These are phyloP conservation scores for Cyberlindnera euphorbiae DNA, from an alignment of 805 yeast species.

Conservation along the genomic window DNA sequence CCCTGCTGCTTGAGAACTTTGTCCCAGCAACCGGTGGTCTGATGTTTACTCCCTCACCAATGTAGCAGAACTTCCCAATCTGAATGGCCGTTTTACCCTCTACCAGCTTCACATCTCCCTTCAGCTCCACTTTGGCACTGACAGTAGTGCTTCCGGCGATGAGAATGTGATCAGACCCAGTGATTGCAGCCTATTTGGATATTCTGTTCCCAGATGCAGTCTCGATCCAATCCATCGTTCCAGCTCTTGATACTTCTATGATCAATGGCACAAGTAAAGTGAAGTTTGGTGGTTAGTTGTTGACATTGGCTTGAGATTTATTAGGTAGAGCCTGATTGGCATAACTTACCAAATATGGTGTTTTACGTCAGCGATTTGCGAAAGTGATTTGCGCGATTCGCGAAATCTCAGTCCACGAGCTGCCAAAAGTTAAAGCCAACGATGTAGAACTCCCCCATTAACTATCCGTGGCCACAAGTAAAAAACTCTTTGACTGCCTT, in stretches of 20 bases:
- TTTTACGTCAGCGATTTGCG: too few species aligned
- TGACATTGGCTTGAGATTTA: too few species aligned
- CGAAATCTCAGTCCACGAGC: too few species aligned
- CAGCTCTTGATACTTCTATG: not conserved
- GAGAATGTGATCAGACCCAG: constrained; percentile 38
- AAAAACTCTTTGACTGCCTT: constrained; percentile 9
- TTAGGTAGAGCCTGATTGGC: too few species aligned
- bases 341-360: too few species aligned
- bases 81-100: constrained; percentile 32
- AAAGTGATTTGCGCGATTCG: too few species aligned
- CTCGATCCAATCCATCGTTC: constrained; percentile 34
- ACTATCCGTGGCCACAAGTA: not conserved
- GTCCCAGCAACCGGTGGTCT: constrained; percentile 27
- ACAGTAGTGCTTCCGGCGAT: constrained; percentile 46
- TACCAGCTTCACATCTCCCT: constrained; percentile 29
- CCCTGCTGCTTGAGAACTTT: constrained; percentile 4
- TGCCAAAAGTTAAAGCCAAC: too few species aligned
- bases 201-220: constrained; percentile 49
- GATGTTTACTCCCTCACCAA: constrained; percentile 29
- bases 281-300: too few species aligned
- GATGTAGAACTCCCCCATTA: not conserved
- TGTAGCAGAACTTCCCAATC: constrained; percentile 43
- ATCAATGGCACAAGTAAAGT: too few species aligned
- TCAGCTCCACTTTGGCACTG: constrained; percentile 18
- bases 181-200: constrained; percentile 38